Conservation (phyloP, 331 rosid genomes). For the Prunus yedoensis region DNA sequence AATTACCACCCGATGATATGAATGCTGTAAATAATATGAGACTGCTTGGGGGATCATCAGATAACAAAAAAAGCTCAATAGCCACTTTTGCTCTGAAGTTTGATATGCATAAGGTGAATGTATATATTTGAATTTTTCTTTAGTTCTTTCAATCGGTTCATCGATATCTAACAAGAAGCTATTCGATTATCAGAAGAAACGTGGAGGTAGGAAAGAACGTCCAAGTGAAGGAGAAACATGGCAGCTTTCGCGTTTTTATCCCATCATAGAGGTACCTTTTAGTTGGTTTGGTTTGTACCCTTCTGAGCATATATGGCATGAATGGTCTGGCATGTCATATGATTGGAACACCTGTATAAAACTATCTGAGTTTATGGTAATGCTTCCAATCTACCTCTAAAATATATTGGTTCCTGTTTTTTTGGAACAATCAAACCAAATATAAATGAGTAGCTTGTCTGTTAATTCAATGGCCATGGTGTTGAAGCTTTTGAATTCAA, state of each 20-base stretch:
- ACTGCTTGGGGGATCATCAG: slow-evolving; percentile 70
- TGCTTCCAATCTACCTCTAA: not conserved
- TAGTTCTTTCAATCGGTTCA: slow-evolving; percentile 9
- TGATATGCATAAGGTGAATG: slow-evolving; percentile 72
- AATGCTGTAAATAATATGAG: slow-evolving; percentile 66
- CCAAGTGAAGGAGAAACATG: slow-evolving; percentile 71
- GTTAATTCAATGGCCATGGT: not conserved
- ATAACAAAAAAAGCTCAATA: slow-evolving; percentile 52
- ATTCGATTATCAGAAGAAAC: slow-evolving; percentile 70
- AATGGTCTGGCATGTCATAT: not conserved
- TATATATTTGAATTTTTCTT: slow-evolving; percentile 2
- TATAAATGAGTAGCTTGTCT: not conserved
- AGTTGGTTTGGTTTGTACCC: not conserved
- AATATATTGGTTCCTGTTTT: not conserved
- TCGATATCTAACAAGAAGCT: slow-evolving; percentile 27
- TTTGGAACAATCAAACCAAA: not conserved
- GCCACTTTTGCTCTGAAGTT: slow-evolving; percentile 76
- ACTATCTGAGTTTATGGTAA: not conserved
- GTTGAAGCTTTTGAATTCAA: not conserved
- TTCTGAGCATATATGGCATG: not conserved
- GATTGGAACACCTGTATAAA: not conserved
- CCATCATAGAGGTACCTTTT: slow-evolving; percentile 75
- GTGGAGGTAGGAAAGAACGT: slow-evolving; percentile 79
- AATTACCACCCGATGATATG: slow-evolving; percentile 72
- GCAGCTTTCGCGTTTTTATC: slow-evolving; percentile 92